phyloP scores from a whole-genome alignment of 352 stramenopile species.

The Phytophthora melonis region DNA sequence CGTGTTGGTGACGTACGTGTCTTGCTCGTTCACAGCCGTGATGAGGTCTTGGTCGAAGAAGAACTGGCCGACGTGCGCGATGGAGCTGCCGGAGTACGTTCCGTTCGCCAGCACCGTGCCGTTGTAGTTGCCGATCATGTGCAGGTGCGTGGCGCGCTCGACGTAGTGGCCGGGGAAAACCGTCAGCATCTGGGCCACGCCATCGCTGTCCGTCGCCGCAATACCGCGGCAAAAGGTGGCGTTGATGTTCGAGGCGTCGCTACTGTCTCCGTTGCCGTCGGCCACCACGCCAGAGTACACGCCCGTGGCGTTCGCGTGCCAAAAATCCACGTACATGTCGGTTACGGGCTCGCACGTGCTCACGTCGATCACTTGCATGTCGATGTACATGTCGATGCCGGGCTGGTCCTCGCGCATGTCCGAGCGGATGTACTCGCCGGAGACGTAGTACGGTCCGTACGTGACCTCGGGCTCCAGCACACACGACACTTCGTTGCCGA shows the following conservation, averaged over 20 bases:
- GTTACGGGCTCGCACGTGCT: slow-evolving; percentile 33
- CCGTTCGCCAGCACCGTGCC: slow-evolving; percentile 25
- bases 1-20: slow-evolving; percentile 39
- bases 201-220: slow-evolving; percentile 31
- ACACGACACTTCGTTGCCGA: slow-evolving; percentile 25
- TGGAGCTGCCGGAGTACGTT: slow-evolving; percentile 27
- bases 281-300: slow-evolving; percentile 39
- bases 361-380: slow-evolving; percentile 38
- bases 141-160: slow-evolving; percentile 38
- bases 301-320: slow-evolving; percentile 41
- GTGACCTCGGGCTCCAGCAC: slow-evolving; percentile 39
- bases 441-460: slow-evolving; percentile 41
- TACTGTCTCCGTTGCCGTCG: slow-evolving; percentile 40
- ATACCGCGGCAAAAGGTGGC: slow-evolving; percentile 36
- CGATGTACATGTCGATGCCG: slow-evolving; percentile 36
- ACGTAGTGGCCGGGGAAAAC: slow-evolving; percentile 39
- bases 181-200: slow-evolving; percentile 31
- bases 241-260: slow-evolving; percentile 38
- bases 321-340: slow-evolving; percentile 41
- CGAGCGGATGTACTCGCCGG: slow-evolving; percentile 32
- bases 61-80: slow-evolving; percentile 36
- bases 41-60: slow-evolving; percentile 45
- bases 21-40: slow-evolving; percentile 34
- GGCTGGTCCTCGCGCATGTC: slow-evolving; percentile 34
- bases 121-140: slow-evolving; percentile 38